Percentiles rank a stretch among this genome's conserved stretches.
phyloP scores from a whole-genome alignment of 257 asterid genomes.

The Solanum sejunctum region DNA sequence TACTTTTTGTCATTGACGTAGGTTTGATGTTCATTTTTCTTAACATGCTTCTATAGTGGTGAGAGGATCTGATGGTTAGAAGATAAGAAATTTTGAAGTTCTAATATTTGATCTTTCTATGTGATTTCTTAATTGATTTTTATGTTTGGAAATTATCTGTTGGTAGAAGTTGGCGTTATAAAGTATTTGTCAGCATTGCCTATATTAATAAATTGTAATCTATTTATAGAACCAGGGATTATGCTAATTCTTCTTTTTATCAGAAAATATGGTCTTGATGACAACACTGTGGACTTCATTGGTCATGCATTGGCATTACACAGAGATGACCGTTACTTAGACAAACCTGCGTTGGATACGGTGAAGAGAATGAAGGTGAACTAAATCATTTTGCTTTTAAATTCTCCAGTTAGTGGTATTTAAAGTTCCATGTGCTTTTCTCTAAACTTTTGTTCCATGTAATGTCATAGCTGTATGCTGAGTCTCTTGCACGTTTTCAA shows the following conservation, averaged over 20 bases:
- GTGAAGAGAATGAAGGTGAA: slow-evolving; percentile 83
- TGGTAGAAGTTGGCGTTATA: background rate
- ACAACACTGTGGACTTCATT: slow-evolving; percentile 78
- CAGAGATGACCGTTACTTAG: slow-evolving; percentile 72
- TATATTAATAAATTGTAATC: background rate
- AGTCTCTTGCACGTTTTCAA: slow-evolving; percentile 80
- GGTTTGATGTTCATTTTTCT: background rate
- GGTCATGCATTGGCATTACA: slow-evolving; percentile 91
- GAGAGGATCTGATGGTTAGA: background rate
- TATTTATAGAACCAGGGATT: background rate
- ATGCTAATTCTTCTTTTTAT: background rate
- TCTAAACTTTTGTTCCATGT: background rate
- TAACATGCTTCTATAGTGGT: background rate
- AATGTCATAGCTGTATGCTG: slow-evolving; percentile 60
- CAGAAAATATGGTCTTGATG: slow-evolving; percentile 93
- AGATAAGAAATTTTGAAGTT: background rate
- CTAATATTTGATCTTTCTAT: background rate
- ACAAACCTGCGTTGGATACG: slow-evolving; percentile 75
- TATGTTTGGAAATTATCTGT: background rate
- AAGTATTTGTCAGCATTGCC: background rate
- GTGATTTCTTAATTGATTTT: background rate
- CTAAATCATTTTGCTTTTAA: background rate
- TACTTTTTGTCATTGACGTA: background rate
- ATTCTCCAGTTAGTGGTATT: background rate
- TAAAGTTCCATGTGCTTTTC: background rate